These are phyloP conservation scores for Thraustotheca clavata DNA, from an alignment of 352 stramenopile genomes.

Conservation along the genomic window DNA sequence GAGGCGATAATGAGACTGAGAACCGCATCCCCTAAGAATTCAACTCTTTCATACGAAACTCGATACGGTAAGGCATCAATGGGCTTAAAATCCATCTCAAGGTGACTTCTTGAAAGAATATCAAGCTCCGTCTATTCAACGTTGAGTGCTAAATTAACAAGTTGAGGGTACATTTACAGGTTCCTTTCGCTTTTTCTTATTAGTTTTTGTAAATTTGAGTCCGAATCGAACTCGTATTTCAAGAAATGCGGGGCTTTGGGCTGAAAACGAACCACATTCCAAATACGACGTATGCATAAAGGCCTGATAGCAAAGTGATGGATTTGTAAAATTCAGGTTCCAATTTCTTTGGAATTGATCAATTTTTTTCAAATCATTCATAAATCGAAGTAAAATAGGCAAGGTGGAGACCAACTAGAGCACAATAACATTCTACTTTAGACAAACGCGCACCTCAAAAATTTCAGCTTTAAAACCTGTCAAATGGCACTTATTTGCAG, in stretches of 20 bases:
- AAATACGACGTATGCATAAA: conserved; percentile 82
- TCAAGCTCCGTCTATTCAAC: not conserved
- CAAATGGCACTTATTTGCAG: conserved; percentile 46
- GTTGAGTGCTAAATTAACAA: no score
- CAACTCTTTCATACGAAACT: conserved; percentile 74
- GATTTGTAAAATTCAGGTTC: conserved; percentile 58
- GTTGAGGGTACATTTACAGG: not conserved
- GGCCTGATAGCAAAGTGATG: conserved; percentile 65
- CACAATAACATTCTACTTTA: not conserved
- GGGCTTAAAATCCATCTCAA: conserved; percentile 53
- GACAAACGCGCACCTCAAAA: conserved; percentile 36
- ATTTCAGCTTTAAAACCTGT: conserved; percentile 70
- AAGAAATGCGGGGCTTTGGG: conserved; percentile 71
- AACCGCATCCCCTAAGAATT: conserved; percentile 78
- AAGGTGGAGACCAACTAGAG: conserved; percentile 53
- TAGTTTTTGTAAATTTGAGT: conserved; percentile 63
- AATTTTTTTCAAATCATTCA: conserved; percentile 64
- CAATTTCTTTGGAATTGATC: conserved; percentile 54
- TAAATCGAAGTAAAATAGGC: conserved; percentile 79
- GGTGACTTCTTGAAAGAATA: conserved; percentile 37
- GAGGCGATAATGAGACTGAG: conserved; percentile 77
- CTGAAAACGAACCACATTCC: conserved; percentile 75
- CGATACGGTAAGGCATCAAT: conserved; percentile 68
- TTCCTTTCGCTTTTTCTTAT: not conserved
- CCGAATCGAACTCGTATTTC: conserved; percentile 62